Conservation (phyloP, 805 yeast genomes). For the Clavispora phyllophila region DNA sequence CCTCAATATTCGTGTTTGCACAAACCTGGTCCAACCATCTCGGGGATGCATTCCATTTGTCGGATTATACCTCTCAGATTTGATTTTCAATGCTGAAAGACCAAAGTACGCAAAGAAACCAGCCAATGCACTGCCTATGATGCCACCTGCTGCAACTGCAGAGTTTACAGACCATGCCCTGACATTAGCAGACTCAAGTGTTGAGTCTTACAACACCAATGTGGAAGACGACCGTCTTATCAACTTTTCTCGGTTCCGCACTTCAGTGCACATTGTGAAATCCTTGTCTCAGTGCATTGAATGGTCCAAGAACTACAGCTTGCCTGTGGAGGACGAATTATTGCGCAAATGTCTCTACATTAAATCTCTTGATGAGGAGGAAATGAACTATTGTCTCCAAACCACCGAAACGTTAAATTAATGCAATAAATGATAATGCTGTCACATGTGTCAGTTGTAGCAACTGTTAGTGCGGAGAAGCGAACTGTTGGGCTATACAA, state of each 20-base stretch:
- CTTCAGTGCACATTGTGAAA: slow-evolving; percentile 72
- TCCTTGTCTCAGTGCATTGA: slow-evolving; percentile 76
- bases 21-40: slow-evolving; percentile 55
- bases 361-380: slow-evolving; percentile 66
- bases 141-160: slow-evolving; percentile 1
- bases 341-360: slow-evolving; percentile 82
- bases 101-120: slow-evolving; percentile 41
- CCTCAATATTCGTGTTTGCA: slow-evolving; percentile 55
- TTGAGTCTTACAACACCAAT: slow-evolving; percentile 3
- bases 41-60: slow-evolving; percentile 87
- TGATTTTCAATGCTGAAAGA: slow-evolving; percentile 67
- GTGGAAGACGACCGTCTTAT: slow-evolving; percentile 41
- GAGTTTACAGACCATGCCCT: slow-evolving; percentile 3
- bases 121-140: slow-evolving; percentile 8
- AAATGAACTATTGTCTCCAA: slow-evolving; percentile 44
- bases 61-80: slow-evolving; percentile 79
- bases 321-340: slow-evolving; percentile 54
- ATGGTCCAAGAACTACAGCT: slow-evolving; percentile 69
- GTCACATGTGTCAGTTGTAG: not conserved
- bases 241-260: slow-evolving; percentile 73
- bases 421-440: not conserved
- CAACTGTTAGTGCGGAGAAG: not conserved
- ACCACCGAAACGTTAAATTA: slow-evolving; percentile 2
- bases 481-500: not conserved
- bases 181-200: slow-evolving; percentile 10